Base-by-base conservation (phyloP, 2,329 filamentous ascomycete species). In the Chaetoscypha palmicola region DNA sequence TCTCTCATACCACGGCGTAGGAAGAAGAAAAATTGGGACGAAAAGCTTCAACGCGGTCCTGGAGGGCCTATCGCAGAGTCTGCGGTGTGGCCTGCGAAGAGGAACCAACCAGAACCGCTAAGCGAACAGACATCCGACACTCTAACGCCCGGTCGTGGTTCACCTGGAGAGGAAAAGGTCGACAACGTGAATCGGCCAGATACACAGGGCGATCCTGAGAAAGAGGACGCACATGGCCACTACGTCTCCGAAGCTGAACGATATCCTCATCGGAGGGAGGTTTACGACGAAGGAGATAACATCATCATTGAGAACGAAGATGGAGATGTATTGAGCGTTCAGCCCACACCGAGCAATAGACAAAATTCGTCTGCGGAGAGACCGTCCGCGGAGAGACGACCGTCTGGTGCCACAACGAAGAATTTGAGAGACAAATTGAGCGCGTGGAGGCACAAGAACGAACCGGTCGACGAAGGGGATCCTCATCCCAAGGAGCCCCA, bases 11-110 rank as follows among this genome's bases (percentile, higher is more conserved):
- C 74, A n/a, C 73, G 76, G 43, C 77, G 80, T 48, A 76, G 79
- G 38, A 72, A 72, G 59, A 85, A 74, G 68, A 81, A 73, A 62
- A n/a, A n/a, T n/a, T 82, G 77, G 71, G 83, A 87, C 50, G 76
- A 77, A 48, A 81, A 76, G n/a, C n/a, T n/a, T n/a, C n/a, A n/a
- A n/a, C 75, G 77, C 54, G 85, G 81, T 2, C 83, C 86, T 2
- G 92, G 92, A 49, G 92, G 92, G 0, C 92, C 89, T 2, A 83
- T 97, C 54, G 86, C 78, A 48, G 81, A 94, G 59, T 95, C 91
- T 26, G 92, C 92, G 19, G 96, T 97, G 55, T 81, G 77, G 52
- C 92, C 92, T 26, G 66, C 68, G 37, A 65, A 51, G 36, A 46
- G 56, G 38, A 55, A 49, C 40, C 24, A 28, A 12, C 7, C 24